Percentiles rank a stretch among this genome's conserved stretches.
Evolutionary conservation across 306 rosid species (phyloP).

Genomic region (Fragaria iinumae): DNA sequence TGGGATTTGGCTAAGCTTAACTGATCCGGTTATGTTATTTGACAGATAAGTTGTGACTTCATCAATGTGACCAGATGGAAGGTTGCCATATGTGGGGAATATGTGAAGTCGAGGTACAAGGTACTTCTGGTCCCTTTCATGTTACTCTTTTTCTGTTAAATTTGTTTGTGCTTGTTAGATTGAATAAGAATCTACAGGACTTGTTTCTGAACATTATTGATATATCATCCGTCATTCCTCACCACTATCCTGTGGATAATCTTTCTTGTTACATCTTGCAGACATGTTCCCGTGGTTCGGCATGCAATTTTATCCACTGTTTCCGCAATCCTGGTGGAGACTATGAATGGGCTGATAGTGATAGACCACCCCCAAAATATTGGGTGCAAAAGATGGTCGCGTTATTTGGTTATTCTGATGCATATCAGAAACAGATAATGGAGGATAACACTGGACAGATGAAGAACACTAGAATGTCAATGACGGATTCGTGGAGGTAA

Average conservation of each 20-base stretch:
- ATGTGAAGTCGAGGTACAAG: slow-evolving; percentile 86
- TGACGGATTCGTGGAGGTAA: slow-evolving; percentile 55
- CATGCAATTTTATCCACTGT: slow-evolving; percentile 96
- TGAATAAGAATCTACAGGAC: slow-evolving; percentile 8
- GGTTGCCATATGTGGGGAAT: slow-evolving; percentile 97
- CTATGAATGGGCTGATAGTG: slow-evolving; percentile 95
- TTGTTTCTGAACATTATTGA: slow-evolving; percentile 12
- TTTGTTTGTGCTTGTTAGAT: slow-evolving; percentile 9
- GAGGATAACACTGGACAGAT: slow-evolving; percentile 28
- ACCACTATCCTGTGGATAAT: slow-evolving; percentile 9
- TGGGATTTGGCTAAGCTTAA: neutral
- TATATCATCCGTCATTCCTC: neutral
- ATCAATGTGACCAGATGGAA: slow-evolving; percentile 86
- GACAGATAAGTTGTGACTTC: slow-evolving; percentile 76
- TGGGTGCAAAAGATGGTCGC: slow-evolving; percentile 76
- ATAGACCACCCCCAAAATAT: slow-evolving; percentile 78
- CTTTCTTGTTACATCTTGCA: slow-evolving; percentile 35
- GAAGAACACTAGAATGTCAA: slow-evolving; percentile 32
- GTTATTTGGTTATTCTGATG: slow-evolving; percentile 71
- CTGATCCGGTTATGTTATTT: slow-evolving; percentile 30
- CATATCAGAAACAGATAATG: slow-evolving; percentile 34
- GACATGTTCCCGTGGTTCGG: slow-evolving; percentile 88
- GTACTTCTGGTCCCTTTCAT: slow-evolving; percentile 33
- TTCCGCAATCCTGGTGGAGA: slow-evolving; percentile 92
- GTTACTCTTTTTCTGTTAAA: neutral